Evolutionary conservation across 768 basidiomycete genomes (phyloP), one percentile per base, ranked within the genome.

Genomic region (Boletus speciosus): DNA sequence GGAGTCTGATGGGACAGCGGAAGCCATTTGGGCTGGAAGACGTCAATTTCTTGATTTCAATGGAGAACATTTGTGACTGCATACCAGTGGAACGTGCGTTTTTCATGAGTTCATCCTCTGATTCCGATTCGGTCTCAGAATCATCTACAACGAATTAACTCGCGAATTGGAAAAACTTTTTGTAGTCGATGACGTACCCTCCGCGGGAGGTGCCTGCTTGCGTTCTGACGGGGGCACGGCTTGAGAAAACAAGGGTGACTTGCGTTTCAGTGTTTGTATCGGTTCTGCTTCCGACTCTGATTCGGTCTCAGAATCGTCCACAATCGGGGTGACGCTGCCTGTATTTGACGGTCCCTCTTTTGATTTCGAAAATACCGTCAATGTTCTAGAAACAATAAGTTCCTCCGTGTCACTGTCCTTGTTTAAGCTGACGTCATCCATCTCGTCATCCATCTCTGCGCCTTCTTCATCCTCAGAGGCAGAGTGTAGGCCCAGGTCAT

Each of bases 401-500:
- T 45, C 48, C 8, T 60, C 59, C 16, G 19, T 59, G n/a, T 68
- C 68, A 36, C 67, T 66, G 40, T 66, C 67, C 36, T 61, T 58
- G 35, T 63, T 57, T 19, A 61, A 60, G 27, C 57, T 60, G 11
- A 36, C 31, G 34, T 63, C 60, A 5, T 57, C 51, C 8, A 55
- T 58, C 4, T 64, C 60, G 19, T 64, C 69, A 8, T 55, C 60
- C 8, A 61, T 61, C 7, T 58, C 65, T 34, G 57, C 49, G 7
- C 0, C 36, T 37, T 64, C 61, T 4, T 69, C 69, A 16, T 71
- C 66, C 58, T 82, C 81, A 8, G 78, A 80, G 21, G 76, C 82
- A 27, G 82, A 82, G 31, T 81, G 78, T 16, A 83, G 61, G 37
- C 76, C 77, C 37, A 84, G 59, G 41, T 77, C 73, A 53, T 72